Evolutionary conservation across 495 filamentous ascomycete genomes (phyloP), one percentile per base, ranked within the genome.

Genomic region (Eremomyces bilateralis): DNA sequence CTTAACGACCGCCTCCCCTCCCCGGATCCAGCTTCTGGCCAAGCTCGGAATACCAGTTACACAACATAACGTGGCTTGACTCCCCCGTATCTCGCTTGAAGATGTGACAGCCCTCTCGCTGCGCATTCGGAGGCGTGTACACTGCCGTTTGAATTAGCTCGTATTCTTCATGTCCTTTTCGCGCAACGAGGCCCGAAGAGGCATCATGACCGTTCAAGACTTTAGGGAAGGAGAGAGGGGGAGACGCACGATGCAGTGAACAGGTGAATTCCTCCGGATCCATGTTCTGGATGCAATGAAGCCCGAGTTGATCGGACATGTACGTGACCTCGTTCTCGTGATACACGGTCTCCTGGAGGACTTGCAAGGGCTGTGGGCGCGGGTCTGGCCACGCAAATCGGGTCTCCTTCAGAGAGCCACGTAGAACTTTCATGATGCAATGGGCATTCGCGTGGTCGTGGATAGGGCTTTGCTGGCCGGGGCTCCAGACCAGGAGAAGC

Each of bases 401-500:
- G 4, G 75, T 80, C 58, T 94, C 84, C 41, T 65, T 70, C 27
- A 94, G 59, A 24, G 60, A 59, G 17, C 84, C 83, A 42, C 71
- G 69, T 22, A 93, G 65, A 41, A 92, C 53, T 61, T 75, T 47
- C 45, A 51, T 52, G 16, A 53, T 44, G 41, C 54, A 58, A 30
- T 58, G 54, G 1, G 54, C 54, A 29, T 52, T 51, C 15, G 51
- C 51, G 32, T 58, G 54, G 33, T 94, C 84, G 53, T 94, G 84
- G 40, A 93, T 77, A 1, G 70, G 69, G 47, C 73, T 82, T 15
- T 69, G 69, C 53, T 80, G 80, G n/a, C 80, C 77, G 15, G 84
- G 84, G 10, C 65, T 74, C 84, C 84, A 94, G n/a, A 92, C 84
- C 8, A 94, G 64, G 15, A 94, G 69, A 31, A 93, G 64, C 69